Evolutionary conservation across 169 alveolate genomes (phyloP).

Genomic region (Babesia sp.): DNA sequence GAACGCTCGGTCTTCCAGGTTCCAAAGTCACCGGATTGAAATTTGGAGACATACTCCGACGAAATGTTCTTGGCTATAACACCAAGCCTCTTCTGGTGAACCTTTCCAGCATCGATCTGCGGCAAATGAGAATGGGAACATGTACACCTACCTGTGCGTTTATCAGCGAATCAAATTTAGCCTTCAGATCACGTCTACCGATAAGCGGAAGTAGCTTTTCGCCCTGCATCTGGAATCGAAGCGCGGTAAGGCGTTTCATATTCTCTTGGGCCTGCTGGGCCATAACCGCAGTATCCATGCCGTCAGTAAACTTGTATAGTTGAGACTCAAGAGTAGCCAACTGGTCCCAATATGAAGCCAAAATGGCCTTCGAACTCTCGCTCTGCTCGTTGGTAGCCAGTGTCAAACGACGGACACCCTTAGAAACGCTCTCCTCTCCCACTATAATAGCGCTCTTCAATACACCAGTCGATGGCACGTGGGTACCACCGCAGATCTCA

Average conservation of each 20-base stretch:
- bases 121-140: not conserved
- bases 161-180: conserved; percentile 40
- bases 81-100: conserved; percentile 57
- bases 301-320: conserved; percentile 65
- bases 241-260: conserved; percentile 55
- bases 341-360: conserved; percentile 50
- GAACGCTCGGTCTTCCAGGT: not conserved
- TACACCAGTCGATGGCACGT: conserved; percentile 80
- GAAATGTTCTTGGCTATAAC: conserved; percentile 40
- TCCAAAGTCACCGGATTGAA: conserved; percentile 31
- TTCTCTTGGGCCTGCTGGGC: conserved; percentile 62
- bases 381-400: conserved; percentile 85
- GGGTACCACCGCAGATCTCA: conserved; percentile 93
- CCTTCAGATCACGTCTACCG: conserved; percentile 42
- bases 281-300: conserved; percentile 64
- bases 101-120: conserved; percentile 53
- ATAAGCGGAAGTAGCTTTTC: conserved; percentile 48
- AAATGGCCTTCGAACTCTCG: conserved; percentile 47
- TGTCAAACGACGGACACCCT: conserved; percentile 86
- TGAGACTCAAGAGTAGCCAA: conserved; percentile 63
- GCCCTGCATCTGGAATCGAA: conserved; percentile 38
- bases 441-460: conserved; percentile 74
- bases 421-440: conserved; percentile 88
- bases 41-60: conserved; percentile 9
- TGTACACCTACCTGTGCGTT: conserved; percentile 31